phyloP scores from a whole-genome alignment of 2,329 filamentous ascomycete genomes.

The Fusarium neocosmosporiellum region DNA sequence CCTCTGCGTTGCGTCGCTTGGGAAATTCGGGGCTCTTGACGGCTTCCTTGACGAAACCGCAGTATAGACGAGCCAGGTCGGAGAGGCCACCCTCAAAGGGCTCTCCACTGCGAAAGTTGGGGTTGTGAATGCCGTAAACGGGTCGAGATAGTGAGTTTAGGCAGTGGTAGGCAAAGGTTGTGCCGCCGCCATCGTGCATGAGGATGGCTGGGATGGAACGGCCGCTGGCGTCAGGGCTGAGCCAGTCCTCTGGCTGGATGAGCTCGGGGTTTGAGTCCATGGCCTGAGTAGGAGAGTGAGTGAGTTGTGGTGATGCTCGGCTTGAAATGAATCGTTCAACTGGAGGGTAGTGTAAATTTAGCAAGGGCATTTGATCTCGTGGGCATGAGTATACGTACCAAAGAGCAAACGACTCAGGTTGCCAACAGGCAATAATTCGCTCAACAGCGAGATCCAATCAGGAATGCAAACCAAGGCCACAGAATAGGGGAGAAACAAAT shows the following conservation, averaged over 20 bases:
- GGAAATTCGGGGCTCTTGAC: slow-evolving; percentile 48
- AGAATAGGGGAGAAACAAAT: not conserved
- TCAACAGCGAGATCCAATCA: slow-evolving; percentile 4
- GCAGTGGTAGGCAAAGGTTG: slow-evolving; percentile 67
- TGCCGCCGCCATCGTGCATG: slow-evolving; percentile 71
- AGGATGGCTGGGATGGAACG: slow-evolving; percentile 62
- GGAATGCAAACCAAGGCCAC: not conserved
- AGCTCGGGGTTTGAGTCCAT: slow-evolving; percentile 48
- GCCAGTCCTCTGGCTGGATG: slow-evolving; percentile 50
- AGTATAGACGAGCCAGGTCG: slow-evolving; percentile 66
- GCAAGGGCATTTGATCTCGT: not conserved
- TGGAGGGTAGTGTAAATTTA: not conserved
- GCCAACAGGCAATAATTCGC: slow-evolving; percentile 30
- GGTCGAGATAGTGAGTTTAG: slow-evolving; percentile 60
- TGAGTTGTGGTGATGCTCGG: not conserved
- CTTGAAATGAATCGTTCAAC: not conserved
- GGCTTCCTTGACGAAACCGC: slow-evolving; percentile 55
- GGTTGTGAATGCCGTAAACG: slow-evolving; percentile 67
- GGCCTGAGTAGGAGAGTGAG: not conserved
- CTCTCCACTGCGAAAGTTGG: slow-evolving; percentile 59
- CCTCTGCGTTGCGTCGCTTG: slow-evolving; percentile 39
- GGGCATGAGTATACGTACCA: not conserved
- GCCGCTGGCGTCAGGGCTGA: slow-evolving; percentile 28
- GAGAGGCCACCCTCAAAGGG: slow-evolving; percentile 63
- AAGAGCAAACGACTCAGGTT: slow-evolving; percentile 8